These are phyloP conservation scores for Strombidium stylifer DNA, from an alignment of 73 alveolate genomes.

Conservation along the genomic window DNA sequence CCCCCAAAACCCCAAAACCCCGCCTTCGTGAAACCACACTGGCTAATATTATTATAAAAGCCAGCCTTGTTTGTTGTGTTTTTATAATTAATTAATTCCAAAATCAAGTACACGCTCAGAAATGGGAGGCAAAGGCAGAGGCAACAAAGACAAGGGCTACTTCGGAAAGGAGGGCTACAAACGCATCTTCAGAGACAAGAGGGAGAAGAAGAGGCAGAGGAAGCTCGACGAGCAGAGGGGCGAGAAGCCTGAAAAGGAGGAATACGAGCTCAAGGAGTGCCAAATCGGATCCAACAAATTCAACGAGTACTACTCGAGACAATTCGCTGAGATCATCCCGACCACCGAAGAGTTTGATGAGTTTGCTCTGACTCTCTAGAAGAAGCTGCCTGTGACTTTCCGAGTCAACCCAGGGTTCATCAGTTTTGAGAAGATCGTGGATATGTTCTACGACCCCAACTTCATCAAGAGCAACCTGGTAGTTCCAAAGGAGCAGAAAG, in stretches of 20 bases:
- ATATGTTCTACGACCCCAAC: constrained; percentile 35
- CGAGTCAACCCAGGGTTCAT: constrained; percentile 58
- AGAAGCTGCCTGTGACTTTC: constrained; percentile 81
- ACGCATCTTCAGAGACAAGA: constrained; percentile 5
- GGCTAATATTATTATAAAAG: constrained; percentile 2
- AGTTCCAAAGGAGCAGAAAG: constrained; percentile 42
- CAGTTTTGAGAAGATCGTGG: constrained; percentile 21
- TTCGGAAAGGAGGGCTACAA: too few species aligned
- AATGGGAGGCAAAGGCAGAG: neutral
- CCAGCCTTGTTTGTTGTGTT: too few species aligned
- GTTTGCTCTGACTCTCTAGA: constrained; percentile 48
- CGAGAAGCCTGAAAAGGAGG: constrained; percentile 11
- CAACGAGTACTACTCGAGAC: constrained; percentile 44
- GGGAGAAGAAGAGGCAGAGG: constrained; percentile 23
- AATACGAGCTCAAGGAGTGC: constrained; percentile 11
- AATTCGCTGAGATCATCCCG: constrained; percentile 57
- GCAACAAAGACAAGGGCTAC: neutral
- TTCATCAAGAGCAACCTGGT: constrained; percentile 12
- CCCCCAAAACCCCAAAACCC: too few species aligned
- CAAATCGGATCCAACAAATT: constrained; percentile 23
- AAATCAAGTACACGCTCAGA: neutral
- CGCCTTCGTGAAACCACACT: too few species aligned
- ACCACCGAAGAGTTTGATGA: constrained; percentile 50
- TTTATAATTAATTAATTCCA: too few species aligned
- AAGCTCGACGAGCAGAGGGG: constrained; percentile 1